Base-by-base conservation (phyloP, 1,139 yeast species). In the Wickerhamiella infanticola region DNA sequence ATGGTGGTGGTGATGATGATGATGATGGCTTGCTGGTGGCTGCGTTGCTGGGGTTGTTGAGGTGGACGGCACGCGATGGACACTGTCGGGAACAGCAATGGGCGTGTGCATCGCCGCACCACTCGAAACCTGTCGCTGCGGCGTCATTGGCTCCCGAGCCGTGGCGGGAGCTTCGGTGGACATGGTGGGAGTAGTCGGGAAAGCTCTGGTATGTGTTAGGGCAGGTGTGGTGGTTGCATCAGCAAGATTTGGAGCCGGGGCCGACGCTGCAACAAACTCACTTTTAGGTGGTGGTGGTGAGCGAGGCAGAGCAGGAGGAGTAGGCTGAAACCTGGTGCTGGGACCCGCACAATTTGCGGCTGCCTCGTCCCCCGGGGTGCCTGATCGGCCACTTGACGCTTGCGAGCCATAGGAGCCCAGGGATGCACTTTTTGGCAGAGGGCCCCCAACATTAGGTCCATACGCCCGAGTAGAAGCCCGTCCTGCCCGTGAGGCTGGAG, bases 391-490 rank as follows among this genome's bases (percentile, higher is more conserved):
- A 18, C 18, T 18, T 18, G 18, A 18, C 18, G 18, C 18, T 18
- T 18, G 18, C 18, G 18, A 18, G 18, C 18, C 18, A 18, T 18
- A 18, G 18, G 18, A 18, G 18, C 18, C 18, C 18, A 18, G 18
- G 18, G 18, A 18, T 18, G 18, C 2, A 18, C 18, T 18, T 18
- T 18, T 18, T 18, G 18, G 18, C 18, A 18, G 2, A 18, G 31
- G 41, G 18, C 9, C 11, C 11, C 9, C 23, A 24, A 44, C 42
- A 25, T 41, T 37, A 7, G 47, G 45, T 35, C 53, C 53, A 39
- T 51, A 50, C 35, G 53, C 53, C 26, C 45, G 48, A 23, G 53
- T 51, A 27, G 51, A 47, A 23, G 51, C 47, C 13, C 53, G 47
- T 11, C 23, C 40, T 26, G 31, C 24, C 23, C 40, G 40, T 26